A percentile compares a stretch with the other conserved stretches of the same genome.
These are phyloP conservation scores for Umbilicus rupestris DNA, from an alignment of 164 flowering plant genomes.

Conservation along the genomic window DNA sequence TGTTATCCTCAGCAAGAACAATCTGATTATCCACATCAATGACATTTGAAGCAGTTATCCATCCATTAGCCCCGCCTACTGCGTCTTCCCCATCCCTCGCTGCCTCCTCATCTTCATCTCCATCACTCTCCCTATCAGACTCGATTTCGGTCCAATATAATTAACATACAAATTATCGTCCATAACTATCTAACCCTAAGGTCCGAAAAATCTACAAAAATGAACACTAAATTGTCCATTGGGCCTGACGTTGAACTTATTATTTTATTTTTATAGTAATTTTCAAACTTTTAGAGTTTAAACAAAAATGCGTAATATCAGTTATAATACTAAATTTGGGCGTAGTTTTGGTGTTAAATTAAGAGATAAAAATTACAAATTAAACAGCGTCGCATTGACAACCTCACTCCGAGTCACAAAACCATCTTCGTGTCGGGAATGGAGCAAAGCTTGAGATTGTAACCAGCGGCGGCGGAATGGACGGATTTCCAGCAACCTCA, in stretches of 20 bases:
- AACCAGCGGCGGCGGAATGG: constrained; percentile 11
- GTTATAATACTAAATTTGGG: no score
- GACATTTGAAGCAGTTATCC: constrained; percentile 62
- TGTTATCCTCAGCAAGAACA: constrained; percentile 93
- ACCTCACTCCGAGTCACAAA: background rate
- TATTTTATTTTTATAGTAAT: no score
- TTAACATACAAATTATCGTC: constrained; percentile 92
- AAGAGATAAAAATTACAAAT: no score
- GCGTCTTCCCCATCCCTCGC: constrained; percentile 46
- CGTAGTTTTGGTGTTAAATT: no score
- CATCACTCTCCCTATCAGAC: constrained; percentile 76
- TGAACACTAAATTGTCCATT: no score
- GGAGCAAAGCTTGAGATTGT: background rate
- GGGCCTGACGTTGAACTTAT: background rate
- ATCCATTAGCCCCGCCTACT: constrained; percentile 49
- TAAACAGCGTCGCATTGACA: no score
- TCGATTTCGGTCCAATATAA: constrained; percentile 94
- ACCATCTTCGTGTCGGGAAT: background rate
- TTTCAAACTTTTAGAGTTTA: no score
- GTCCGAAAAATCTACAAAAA: no score
- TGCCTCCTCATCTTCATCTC: constrained; percentile 48
- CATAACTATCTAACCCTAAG: constrained; percentile 22
- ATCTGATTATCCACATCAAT: constrained; percentile 88
- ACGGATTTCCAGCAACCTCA: constrained; percentile 5
- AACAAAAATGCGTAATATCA: no score